Base-by-base conservation (phyloP, 2,329 filamentous ascomycete species). In the Zymoseptoria brevis region DNA sequence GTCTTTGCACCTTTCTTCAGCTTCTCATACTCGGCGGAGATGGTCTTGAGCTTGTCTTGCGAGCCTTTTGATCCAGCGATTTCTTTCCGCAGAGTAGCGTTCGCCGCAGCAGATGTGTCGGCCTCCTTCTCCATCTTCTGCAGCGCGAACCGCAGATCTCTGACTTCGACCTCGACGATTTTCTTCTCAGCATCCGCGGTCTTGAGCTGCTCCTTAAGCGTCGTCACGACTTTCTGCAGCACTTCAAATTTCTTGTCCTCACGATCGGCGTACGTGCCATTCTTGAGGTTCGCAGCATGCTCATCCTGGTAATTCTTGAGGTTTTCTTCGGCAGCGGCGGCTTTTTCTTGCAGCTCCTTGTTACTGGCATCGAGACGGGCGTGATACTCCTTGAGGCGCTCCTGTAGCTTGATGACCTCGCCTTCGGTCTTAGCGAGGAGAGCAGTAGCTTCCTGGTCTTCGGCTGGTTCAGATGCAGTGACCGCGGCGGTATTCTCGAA, bases 381-480 rank as follows among this genome's bases (percentile, higher is more conserved):
- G 41, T 64, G 59, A 16, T 58, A 59, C 22, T 62, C 61, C 48
- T 66, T 67, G 50, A 67, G 56, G 41, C 56, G 54, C 19, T 80
- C 80, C 69, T 89, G 85, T 3, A 90, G 74, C 56, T 78, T 85
- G 65, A 81, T 78, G 1, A 79, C 73, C 26, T 84, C 82, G 29
- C 56, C 61, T 45, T 71, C 65, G 13, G 66, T 64, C 41, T 63
- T 55, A 21, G 57, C 65, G 21, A 69, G 62, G n/a, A 53, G 57
- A 13, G 69, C 62, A 6, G 74, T 69, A 4, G 78, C 76, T 5
- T 77, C 76, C 54, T 62, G 56, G 48, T 75, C 71, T 22, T 77
- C 73, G n/a, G 69, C 71, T 55, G 76, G 68, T 19, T 75, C 72
- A 5, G 73, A 66, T 16, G 75, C 71, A 57, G 77, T 75, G 7